These are phyloP conservation scores for Pyrenochaeta sp. DNA, from an alignment of 2,329 filamentous ascomycete genomes.

Conservation along the genomic window DNA sequence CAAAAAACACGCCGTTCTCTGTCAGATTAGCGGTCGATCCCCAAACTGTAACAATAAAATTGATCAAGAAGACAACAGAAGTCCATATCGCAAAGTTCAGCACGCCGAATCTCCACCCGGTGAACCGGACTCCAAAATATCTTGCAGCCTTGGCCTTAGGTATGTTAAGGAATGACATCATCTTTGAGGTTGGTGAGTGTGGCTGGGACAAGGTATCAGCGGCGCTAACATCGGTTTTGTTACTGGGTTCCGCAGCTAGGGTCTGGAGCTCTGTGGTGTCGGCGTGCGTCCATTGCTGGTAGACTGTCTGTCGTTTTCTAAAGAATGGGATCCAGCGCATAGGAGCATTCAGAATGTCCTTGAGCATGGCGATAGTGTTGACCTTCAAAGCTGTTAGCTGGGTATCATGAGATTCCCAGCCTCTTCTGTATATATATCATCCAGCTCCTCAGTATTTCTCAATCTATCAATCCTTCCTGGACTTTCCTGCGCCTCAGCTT, in stretches of 20 bases:
- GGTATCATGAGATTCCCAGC: too few relatives aligned
- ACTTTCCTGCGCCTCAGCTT: too few relatives aligned
- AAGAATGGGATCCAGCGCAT: neutral
- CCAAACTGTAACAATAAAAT: constrained; percentile 21
- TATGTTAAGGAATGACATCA: neutral
- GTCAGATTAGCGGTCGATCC: constrained; percentile 3
- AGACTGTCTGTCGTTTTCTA: constrained; percentile 1
- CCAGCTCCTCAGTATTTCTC: too few relatives aligned
- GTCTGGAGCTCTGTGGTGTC: constrained; percentile 1
- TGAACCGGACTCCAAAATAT: constrained; percentile 10
- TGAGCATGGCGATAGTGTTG: neutral
- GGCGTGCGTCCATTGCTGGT: constrained; percentile 2
- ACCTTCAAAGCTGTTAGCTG: too few relatives aligned
- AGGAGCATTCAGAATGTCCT: neutral
- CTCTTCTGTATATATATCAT: too few relatives aligned
- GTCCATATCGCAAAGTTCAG: constrained; percentile 17
- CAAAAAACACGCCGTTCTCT: constrained; percentile 14
- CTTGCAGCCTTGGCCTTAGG: constrained; percentile 1
- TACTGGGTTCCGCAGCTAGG: constrained; percentile 1
- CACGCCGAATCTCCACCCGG: constrained; percentile 26
- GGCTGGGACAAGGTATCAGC: neutral
- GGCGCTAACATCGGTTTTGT: constrained; percentile 1
- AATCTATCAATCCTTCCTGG: too few relatives aligned
- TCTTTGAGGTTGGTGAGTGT: neutral
- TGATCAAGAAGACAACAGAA: constrained; percentile 22